A percentile compares a stretch with the other conserved stretches of the same genome.
Conservation (phyloP, 164 flowering plant genomes). For the Vitis amurensis region DNA sequence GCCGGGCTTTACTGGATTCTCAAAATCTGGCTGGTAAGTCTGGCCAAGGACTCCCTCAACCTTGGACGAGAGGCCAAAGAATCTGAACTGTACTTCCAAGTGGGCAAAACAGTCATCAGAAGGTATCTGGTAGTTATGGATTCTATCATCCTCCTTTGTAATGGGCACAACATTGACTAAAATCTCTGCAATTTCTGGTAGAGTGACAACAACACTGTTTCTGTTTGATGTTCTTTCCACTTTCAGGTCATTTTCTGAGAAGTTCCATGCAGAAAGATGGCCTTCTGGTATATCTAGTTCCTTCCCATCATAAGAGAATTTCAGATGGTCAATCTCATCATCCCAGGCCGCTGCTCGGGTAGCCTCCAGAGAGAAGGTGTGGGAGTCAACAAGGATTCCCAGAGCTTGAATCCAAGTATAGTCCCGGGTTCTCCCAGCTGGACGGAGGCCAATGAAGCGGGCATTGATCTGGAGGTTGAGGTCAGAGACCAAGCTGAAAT, state of each 20-base stretch:
- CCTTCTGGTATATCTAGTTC: conserved; percentile 32
- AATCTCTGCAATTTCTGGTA: conserved; percentile 37
- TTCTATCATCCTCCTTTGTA: conserved; percentile 37
- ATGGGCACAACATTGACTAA: conserved; percentile 48
- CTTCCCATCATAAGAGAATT: conserved; percentile 49
- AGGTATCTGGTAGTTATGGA: conserved; percentile 68
- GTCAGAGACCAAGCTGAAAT: conserved; percentile 63
- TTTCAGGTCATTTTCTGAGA: conserved; percentile 27
- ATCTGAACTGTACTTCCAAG: conserved; percentile 71
- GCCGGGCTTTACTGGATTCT: conserved; percentile 67
- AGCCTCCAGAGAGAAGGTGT: conserved; percentile 55
- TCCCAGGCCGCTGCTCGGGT: conserved; percentile 48
- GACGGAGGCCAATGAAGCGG: conserved; percentile 64
- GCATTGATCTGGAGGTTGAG: conserved; percentile 51
- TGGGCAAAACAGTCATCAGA: conserved; percentile 75
- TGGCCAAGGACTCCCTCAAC: conserved; percentile 84
- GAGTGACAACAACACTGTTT: conserved; percentile 37
- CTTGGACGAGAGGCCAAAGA: conserved; percentile 45
- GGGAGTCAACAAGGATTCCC: conserved; percentile 56
- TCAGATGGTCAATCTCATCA: conserved; percentile 50
- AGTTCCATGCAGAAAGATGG: conserved; percentile 43
- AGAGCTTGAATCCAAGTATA: conserved; percentile 81
- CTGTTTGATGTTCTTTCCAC: conserved; percentile 35
- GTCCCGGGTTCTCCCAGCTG: conserved; percentile 60
- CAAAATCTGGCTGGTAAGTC: conserved; percentile 66